Conservation (phyloP, 805 yeast genomes). For the Kodamaea fukazawae region DNA sequence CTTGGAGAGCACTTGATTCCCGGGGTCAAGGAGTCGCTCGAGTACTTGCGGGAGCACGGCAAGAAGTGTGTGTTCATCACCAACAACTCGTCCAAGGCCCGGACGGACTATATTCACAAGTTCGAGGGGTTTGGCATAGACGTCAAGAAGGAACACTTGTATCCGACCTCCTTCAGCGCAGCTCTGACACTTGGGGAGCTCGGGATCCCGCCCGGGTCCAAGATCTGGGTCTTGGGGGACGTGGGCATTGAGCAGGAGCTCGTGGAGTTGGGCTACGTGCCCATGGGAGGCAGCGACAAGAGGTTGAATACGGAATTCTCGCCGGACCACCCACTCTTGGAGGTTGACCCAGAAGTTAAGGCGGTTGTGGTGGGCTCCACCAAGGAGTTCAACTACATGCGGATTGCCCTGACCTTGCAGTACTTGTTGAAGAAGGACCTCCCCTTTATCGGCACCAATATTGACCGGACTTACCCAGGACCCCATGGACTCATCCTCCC, state of each 20-base stretch:
- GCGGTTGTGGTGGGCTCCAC: slow-evolving; percentile 43
- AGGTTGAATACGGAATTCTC: slow-evolving; percentile 25
- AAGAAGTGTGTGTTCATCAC: slow-evolving; percentile 36
- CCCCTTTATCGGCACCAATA: slow-evolving; percentile 41
- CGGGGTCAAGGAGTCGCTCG: slow-evolving; percentile 28
- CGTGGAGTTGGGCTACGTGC: slow-evolving; percentile 28
- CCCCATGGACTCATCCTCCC: slow-evolving; percentile 36
- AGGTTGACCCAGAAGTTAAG: slow-evolving; percentile 36
- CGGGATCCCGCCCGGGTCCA: slow-evolving; percentile 27
- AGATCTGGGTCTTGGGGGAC: slow-evolving; percentile 43
- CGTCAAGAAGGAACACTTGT: slow-evolving; percentile 27
- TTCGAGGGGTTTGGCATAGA: slow-evolving; percentile 30
- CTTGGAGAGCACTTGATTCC: slow-evolving; percentile 34
- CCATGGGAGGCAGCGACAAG: slow-evolving; percentile 35
- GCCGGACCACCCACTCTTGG: slow-evolving; percentile 23
- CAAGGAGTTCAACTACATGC: slow-evolving; percentile 34
- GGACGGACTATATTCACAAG: slow-evolving; percentile 31
- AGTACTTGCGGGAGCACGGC: slow-evolving; percentile 18
- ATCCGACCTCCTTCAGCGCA: slow-evolving; percentile 40
- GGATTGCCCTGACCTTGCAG: slow-evolving; percentile 37
- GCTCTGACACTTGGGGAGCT: slow-evolving; percentile 19
- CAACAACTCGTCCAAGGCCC: slow-evolving; percentile 37
- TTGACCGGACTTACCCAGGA: slow-evolving; percentile 42
- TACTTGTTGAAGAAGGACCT: slow-evolving; percentile 31
- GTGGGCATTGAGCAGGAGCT: slow-evolving; percentile 37